Conservation (phyloP, 441 rosid species). For the Populus hybrid region DNA sequence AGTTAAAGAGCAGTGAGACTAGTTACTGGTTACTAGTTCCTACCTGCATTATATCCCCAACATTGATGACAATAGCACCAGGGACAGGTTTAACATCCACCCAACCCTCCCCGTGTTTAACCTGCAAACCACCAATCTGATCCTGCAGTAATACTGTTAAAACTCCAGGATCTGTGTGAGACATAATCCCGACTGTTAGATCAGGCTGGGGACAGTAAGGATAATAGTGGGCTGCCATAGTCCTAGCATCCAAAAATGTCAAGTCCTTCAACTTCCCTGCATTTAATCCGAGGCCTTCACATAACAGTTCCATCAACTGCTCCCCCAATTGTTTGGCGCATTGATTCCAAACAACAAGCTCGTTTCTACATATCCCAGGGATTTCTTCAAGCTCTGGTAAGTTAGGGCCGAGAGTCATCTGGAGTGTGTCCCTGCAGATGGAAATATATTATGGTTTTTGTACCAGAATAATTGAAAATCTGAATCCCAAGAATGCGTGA, state of each 20-base stretch:
- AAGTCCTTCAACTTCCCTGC: conserved; percentile 25
- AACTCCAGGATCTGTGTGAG: conserved; percentile 50
- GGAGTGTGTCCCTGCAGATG: conserved; percentile 44
- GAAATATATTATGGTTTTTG: neutral
- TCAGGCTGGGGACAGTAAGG: conserved; percentile 51
- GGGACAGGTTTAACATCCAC: conserved; percentile 42
- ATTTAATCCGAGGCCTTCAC: conserved; percentile 43
- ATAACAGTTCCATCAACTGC: conserved; percentile 34
- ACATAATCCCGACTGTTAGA: conserved; percentile 37
- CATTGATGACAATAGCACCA: conserved; percentile 49
- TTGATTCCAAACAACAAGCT: conserved; percentile 34
- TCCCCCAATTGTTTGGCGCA: conserved; percentile 28
- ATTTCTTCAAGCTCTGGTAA: conserved; percentile 25
- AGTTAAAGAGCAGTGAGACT: neutral
- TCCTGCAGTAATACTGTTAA: conserved; percentile 43
- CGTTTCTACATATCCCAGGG: conserved; percentile 35
- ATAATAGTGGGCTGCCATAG: conserved; percentile 45
- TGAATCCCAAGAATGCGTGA: neutral
- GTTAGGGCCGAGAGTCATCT: conserved; percentile 29
- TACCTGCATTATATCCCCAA: conserved; percentile 52
- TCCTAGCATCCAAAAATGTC: conserved; percentile 34
- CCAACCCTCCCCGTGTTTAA: conserved; percentile 41
- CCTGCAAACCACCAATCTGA: conserved; percentile 47
- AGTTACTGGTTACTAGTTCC: no score
- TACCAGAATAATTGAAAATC: neutral